phyloP scores from a whole-genome alignment of 2,329 filamentous ascomycete species.

The Sclerotinia trifoliorum region DNA sequence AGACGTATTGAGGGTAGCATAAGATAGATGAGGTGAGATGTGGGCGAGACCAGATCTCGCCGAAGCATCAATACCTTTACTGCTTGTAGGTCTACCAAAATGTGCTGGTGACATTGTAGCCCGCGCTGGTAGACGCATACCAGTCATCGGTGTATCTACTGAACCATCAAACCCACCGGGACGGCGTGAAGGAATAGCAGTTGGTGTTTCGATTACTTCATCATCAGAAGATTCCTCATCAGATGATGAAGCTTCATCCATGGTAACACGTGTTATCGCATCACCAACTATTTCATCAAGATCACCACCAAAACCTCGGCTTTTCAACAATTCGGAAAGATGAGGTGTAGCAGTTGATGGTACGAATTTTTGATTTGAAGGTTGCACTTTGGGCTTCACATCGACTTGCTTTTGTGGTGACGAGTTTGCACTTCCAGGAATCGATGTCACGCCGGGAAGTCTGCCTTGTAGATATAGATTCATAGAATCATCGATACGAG shows the following conservation, averaged over 20 bases:
- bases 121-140: conserved; percentile 59
- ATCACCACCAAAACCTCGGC: conserved; percentile 60
- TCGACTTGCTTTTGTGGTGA: conserved; percentile 28
- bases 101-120: conserved; percentile 53
- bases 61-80: conserved; percentile 50
- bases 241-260: conserved; percentile 51
- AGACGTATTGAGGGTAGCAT: conserved; percentile 38
- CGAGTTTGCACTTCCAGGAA: conserved; percentile 42
- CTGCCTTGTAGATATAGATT: conserved; percentile 53
- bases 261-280: conserved; percentile 54
- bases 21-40: conserved; percentile 43
- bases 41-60: conserved; percentile 41
- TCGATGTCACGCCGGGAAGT: conserved; percentile 49
- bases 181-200: conserved; percentile 39
- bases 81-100: conserved; percentile 53
- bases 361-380: conserved; percentile 45
- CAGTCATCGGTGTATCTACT: conserved; percentile 39
- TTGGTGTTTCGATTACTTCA: conserved; percentile 46
- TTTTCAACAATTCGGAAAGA: conserved; percentile 64
- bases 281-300: conserved; percentile 61
- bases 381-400: conserved; percentile 36
- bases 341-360: conserved; percentile 61
- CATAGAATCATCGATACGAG: conserved; percentile 55
- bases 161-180: conserved; percentile 40
- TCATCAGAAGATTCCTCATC: conserved; percentile 56